Conservation (phyloP, 176 grass and related monocot genomes). For the Thalia dealbata region DNA sequence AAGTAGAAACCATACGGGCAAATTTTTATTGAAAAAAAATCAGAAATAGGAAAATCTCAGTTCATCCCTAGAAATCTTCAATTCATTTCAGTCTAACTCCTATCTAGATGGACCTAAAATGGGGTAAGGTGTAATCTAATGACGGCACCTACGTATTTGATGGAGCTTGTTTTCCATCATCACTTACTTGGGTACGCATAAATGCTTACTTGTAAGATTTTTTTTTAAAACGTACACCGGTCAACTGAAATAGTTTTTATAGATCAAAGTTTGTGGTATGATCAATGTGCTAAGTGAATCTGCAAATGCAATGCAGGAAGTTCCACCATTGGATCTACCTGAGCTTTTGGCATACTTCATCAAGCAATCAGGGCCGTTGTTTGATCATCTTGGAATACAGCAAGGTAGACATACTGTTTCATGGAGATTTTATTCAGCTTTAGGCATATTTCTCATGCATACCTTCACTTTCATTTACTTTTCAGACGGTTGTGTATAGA, state of each 20-base stretch:
- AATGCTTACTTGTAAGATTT: neutral
- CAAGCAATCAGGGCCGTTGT: slow-evolving; percentile 65
- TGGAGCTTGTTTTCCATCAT: neutral
- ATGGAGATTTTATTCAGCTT: neutral
- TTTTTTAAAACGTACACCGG: neutral
- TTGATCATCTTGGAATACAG: slow-evolving; percentile 72
- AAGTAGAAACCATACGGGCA: neutral
- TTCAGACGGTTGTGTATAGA: neutral
- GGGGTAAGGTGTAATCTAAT: neutral
- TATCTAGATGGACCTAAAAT: neutral
- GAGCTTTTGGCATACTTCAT: slow-evolving; percentile 70
- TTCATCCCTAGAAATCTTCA: neutral
- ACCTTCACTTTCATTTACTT: neutral
- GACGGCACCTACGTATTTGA: neutral
- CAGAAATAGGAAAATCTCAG: neutral
- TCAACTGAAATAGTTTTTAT: neutral
- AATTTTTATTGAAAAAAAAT: neutral
- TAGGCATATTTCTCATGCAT: neutral
- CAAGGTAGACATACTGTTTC: slow-evolving; percentile 31
- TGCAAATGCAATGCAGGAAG: slow-evolving; percentile 35
- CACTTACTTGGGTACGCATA: neutral
- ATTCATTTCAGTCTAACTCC: neutral
- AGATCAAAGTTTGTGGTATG: neutral
- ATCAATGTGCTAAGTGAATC: slow-evolving; percentile 1
- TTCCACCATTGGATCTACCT: slow-evolving; percentile 51